Conservation (phyloP, 208 protist genomes). For the Trypanosoma avium region DNA sequence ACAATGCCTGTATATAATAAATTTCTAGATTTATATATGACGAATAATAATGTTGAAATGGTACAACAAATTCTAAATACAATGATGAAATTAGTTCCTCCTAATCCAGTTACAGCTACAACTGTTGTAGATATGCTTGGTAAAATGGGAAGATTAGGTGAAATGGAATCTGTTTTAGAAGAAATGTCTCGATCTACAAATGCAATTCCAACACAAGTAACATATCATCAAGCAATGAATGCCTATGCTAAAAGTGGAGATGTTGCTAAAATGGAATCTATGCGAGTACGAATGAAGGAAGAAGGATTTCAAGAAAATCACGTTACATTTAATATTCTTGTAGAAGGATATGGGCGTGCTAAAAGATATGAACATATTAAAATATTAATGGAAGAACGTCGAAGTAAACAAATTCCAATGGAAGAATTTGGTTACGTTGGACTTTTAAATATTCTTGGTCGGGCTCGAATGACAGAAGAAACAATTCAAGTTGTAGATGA, state of each 20-base stretch:
- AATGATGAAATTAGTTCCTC: slow-evolving; percentile 90
- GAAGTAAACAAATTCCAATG: slow-evolving; percentile 69
- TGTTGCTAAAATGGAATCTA: slow-evolving; percentile 81
- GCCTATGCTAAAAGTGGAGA: slow-evolving; percentile 91
- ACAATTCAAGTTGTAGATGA: slow-evolving; percentile 70
- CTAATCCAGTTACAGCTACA: slow-evolving; percentile 88
- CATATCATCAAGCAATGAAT: slow-evolving; percentile 90
- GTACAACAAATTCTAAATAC: slow-evolving; percentile 88
- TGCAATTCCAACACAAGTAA: slow-evolving; percentile 82
- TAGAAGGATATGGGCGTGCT: slow-evolving; percentile 87
- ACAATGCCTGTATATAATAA: slow-evolving; percentile 90
- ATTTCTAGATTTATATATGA: slow-evolving; percentile 90
- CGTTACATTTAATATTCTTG: slow-evolving; percentile 90
- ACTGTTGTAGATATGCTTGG: slow-evolving; percentile 93
- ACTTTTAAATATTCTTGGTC: slow-evolving; percentile 80
- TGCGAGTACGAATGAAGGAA: slow-evolving; percentile 54
- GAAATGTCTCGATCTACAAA: slow-evolving; percentile 88
- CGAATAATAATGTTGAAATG: slow-evolving; percentile 75
- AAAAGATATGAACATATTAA: slow-evolving; percentile 84
- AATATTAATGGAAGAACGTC: slow-evolving; percentile 79
- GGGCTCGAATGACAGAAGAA: slow-evolving; percentile 72
- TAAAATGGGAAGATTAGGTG: slow-evolving; percentile 84
- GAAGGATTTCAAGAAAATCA: slow-evolving; percentile 80
- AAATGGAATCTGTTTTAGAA: slow-evolving; percentile 89
- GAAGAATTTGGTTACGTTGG: slow-evolving; percentile 88